Base-by-base conservation (phyloP, 1,284 basidiomycete genomes). In the Austroboletus novae-zelandiae region DNA sequence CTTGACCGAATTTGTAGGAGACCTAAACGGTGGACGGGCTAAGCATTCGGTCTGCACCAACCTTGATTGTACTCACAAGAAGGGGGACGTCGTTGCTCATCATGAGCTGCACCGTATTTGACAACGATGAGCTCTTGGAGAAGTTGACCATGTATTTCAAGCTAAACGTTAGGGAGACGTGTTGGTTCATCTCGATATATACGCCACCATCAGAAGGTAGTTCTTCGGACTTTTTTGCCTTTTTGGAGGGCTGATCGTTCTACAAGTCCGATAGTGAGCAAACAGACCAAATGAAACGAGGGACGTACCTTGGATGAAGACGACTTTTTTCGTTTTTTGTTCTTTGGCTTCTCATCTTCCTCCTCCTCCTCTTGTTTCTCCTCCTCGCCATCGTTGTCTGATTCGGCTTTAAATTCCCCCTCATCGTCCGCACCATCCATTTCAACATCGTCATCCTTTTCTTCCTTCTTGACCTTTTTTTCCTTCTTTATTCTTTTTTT, bases 141-240 rank as follows among this genome's bases (percentile, higher is more conserved):
- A 99, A 99, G 77, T 98, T 98, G 70, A 90, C 84, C 29, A 99
- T 84, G 73, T 99, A 99, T 73, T 99, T 98, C 65, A 98, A 79
- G 34, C 91, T 94, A 76, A 99, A 99, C 2, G 94, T 98, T 50
- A 99, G 78, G 37, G 86, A 86, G 58, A 99, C 96, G 59, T 91
- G 86, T 70, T 67, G 55, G 66, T 93, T 91, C 78, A 96, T 87
- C 71, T 91, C 84, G 65, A 98, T 91, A 56, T 75, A 71, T 48
- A 96, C 88, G 44, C 81, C 83, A 44, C 75, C 79, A 9, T 70
- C 66, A 1, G 64, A 57, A 9, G 76, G 77, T 4, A 78, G 71
- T 34, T 81, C 78, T 1, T 75, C 76, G 5, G 69, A 70, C 52
- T 77, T 78, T 60, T 80, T 81, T 31, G 70, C 69, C 59, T 81